phyloP scores from a whole-genome alignment of 2,329 filamentous ascomycete species.

The Fusarium dlaminii region DNA sequence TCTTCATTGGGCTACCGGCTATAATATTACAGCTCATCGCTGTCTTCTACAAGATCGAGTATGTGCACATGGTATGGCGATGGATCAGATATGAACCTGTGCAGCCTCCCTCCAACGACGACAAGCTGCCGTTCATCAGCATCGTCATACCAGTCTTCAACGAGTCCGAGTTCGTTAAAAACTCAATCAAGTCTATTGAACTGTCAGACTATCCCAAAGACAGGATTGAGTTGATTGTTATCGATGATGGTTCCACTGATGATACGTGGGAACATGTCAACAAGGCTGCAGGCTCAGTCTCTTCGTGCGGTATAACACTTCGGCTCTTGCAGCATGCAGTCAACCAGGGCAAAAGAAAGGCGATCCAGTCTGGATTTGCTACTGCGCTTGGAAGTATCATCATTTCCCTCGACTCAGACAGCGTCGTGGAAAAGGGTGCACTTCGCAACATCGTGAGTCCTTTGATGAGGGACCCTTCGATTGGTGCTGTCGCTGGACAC shows the following conservation, averaged over 20 bases:
- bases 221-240: not conserved
- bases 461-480: not conserved
- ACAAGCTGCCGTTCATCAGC: not conserved
- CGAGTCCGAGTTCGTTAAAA: not conserved
- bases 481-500: not conserved
- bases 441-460: not conserved
- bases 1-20: not conserved
- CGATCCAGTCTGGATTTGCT: not conserved
- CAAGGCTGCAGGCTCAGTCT: not conserved
- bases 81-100: not conserved
- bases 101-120: not conserved
- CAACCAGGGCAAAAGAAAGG: not conserved
- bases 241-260: not conserved
- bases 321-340: not conserved
- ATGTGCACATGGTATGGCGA: not conserved
- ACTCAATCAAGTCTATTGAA: not conserved
- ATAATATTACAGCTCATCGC: not conserved
- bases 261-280: not conserved
- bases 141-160: not conserved
- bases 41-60: not conserved
- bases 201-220: not conserved
- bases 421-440: not conserved
- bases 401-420: not conserved
- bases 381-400: not conserved
- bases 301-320: not conserved